Conservation (phyloP, 345 rosid genomes). For the Turritis glabra region DNA sequence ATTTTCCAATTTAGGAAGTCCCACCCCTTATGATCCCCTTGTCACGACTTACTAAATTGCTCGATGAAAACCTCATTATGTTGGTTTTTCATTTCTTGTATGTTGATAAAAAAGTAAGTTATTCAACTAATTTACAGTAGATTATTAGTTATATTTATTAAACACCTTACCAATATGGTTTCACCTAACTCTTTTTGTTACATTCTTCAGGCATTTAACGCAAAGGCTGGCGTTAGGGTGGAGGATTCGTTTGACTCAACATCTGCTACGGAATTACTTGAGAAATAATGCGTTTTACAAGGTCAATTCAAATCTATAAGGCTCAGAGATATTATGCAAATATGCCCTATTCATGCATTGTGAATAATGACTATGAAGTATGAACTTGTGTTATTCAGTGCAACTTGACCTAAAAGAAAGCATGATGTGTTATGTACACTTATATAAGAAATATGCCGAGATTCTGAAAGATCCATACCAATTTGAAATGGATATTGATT, state of each 20-base stretch:
- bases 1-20: too few species aligned
- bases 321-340: conserved; percentile 1
- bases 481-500: not conserved
- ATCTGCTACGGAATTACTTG: conserved; percentile 81
- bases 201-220: conserved; percentile 69
- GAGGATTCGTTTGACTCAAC: conserved; percentile 92
- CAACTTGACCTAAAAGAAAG: conserved; percentile 14
- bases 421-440: too few species aligned
- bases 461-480: too few species aligned
- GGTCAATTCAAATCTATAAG: conserved; percentile 48
- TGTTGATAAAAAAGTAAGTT: not conserved
- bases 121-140: not conserved
- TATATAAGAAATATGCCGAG: too few species aligned
- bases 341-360: not conserved
- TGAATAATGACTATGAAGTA: conserved; percentile 14
- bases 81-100: conserved; percentile 1
- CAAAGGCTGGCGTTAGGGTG: conserved; percentile 89
- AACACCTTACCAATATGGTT: conserved; percentile 2
- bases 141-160: conserved; percentile 2
- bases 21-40: not conserved
- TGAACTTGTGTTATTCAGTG: not conserved
- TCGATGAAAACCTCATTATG: not conserved
- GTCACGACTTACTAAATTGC: not conserved
- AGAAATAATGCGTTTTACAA: conserved; percentile 95
- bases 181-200: conserved; percentile 4